phyloP scores from a whole-genome alignment of 768 basidiomycete genomes.

The Podaxis pistillaris region DNA sequence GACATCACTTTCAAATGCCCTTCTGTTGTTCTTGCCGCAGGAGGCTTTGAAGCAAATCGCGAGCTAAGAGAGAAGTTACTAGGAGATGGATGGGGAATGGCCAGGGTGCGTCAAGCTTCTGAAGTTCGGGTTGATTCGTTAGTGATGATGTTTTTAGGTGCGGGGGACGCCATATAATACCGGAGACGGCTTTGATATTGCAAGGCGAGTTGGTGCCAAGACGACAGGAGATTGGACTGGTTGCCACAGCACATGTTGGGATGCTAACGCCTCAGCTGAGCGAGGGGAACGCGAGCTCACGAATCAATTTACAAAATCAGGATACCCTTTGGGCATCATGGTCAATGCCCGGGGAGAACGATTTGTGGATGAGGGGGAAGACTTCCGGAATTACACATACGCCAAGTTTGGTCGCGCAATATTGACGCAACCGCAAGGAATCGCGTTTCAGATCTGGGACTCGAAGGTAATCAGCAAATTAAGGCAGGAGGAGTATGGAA shows the following conservation, averaged over 20 bases:
- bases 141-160: constrained; percentile 36
- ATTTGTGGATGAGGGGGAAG: constrained; percentile 72
- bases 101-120: constrained; percentile 39
- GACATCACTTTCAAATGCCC: constrained; percentile 34
- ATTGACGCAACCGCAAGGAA: constrained; percentile 54
- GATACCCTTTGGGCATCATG: constrained; percentile 73
- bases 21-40: constrained; percentile 61
- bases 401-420: constrained; percentile 66
- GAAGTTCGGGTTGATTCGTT: background rate
- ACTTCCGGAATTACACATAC: constrained; percentile 74
- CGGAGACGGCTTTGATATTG: constrained; percentile 62
- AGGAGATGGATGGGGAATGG: constrained; percentile 56
- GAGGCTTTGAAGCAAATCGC: constrained; percentile 62
- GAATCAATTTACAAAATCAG: constrained; percentile 74
- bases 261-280: constrained; percentile 52
- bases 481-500: constrained; percentile 65
- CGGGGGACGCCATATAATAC: constrained; percentile 72
- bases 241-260: constrained; percentile 77
- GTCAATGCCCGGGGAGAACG: constrained; percentile 54
- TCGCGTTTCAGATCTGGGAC: constrained; percentile 69
- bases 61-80: constrained; percentile 52
- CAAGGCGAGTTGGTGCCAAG: constrained; percentile 47
- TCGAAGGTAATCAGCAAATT: constrained; percentile 39
- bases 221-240: constrained; percentile 65
- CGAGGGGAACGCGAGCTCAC: constrained; percentile 56